A percentile compares a stretch with the other conserved stretches of the same genome.
Evolutionary conservation across 306 rosid genomes (phyloP).

Genomic region (Vicia faba): DNA sequence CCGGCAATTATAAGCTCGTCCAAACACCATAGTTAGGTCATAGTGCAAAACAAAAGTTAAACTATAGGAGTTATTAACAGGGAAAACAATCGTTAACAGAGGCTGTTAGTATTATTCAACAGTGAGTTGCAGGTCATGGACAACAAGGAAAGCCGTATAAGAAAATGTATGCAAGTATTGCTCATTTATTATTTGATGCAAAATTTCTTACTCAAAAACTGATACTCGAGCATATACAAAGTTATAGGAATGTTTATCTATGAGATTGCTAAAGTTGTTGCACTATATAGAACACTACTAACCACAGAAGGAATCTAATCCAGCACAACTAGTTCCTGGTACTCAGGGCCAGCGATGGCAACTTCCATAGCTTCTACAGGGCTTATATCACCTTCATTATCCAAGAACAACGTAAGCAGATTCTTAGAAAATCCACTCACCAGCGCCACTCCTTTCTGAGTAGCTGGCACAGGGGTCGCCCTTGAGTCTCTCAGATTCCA

Average conservation of each 20-base stretch:
- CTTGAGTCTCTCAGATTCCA: slow-evolving; percentile 67
- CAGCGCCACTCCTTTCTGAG: slow-evolving; percentile 65
- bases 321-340: slow-evolving; percentile 45
- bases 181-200: neutral
- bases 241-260: neutral
- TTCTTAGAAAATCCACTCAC: slow-evolving; percentile 81
- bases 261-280: neutral
- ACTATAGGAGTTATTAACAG: neutral
- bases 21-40: no score
- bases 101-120: neutral
- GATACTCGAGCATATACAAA: neutral
- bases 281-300: neutral
- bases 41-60: neutral
- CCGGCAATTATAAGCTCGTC: no score
- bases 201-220: neutral
- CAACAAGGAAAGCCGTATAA: neutral
- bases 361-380: slow-evolving; percentile 46
- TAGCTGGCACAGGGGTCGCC: slow-evolving; percentile 53
- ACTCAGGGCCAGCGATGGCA: slow-evolving; percentile 53
- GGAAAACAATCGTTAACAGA: neutral
- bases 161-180: neutral
- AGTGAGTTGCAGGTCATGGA: no score
- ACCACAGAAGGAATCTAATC: slow-evolving; percentile 38
- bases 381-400: slow-evolving; percentile 47
- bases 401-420: slow-evolving; percentile 59